Base-by-base conservation (phyloP, 495 filamentous ascomycete species). In the Aspergillus haitiensis region DNA sequence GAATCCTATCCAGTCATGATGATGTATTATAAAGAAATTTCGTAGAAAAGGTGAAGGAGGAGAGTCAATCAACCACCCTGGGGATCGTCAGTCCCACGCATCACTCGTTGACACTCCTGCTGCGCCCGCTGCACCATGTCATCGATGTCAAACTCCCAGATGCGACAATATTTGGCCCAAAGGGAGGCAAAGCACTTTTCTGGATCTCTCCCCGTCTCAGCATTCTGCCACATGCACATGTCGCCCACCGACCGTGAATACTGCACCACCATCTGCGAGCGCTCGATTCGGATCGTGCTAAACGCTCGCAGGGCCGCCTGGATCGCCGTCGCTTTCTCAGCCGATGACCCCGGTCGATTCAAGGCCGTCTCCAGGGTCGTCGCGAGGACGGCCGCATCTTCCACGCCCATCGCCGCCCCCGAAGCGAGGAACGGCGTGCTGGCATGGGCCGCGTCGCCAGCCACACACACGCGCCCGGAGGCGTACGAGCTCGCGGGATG, bases 161-260 rank as follows among this genome's bases (percentile, higher is more conserved):
- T n/a, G 7, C 15, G 18, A 3, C 21, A 9, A 36, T 47, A 47
- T 7, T 15, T 18, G 2, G 10, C 8, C 54, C 54, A 56, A 15
- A 56, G 36, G 6, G 18, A 27, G 13, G 21, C 13, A 36, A 46
- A 47, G 42, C 54, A 56, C 32, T 46, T 46, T 15, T 56, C 31
- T 5, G 42, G 31, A 36, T 56, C 54, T 21, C 21, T 5, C 1
- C 42, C 54, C 0, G 31, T 46, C 39, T 46, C 54, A 6, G 27
- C 1, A 13, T 56, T 33, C 42, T 56, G 39, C 54, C 54, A 56
- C 54, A 56, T 56, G 31, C 54, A 56, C 12, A 56, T 46, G 8
- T 56, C 42, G 5, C 54, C 54, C 3, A 56, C 54, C 1, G 31
- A 15, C 3, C 54, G 40, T 5, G 54, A 56, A 21, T 56, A 27